phyloP scores from a whole-genome alignment of 345 rosid genomes.

The Tarenaya hassleriana region DNA sequence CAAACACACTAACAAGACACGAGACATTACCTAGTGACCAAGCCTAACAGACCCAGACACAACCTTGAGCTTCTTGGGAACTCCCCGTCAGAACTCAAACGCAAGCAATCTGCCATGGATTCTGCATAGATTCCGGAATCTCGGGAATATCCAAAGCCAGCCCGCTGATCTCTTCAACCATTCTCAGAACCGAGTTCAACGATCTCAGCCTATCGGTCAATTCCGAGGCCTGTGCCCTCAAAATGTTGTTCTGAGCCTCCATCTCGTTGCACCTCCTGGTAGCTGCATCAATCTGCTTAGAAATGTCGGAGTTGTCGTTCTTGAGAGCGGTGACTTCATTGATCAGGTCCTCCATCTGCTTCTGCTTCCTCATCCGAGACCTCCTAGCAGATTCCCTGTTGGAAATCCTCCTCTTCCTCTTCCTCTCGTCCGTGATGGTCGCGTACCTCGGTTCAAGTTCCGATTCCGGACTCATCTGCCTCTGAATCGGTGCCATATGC shows the following conservation, averaged over 20 bases:
- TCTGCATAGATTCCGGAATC: slow-evolving; percentile 39
- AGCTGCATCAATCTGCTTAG: slow-evolving; percentile 19
- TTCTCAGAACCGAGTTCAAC: slow-evolving; percentile 37
- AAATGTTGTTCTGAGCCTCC: slow-evolving; percentile 41
- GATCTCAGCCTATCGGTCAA: slow-evolving; percentile 46
- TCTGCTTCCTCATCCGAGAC: slow-evolving; percentile 76
- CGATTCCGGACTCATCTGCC: slow-evolving; percentile 53
- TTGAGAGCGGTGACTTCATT: slow-evolving; percentile 42
- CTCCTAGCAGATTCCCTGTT: slow-evolving; percentile 87
- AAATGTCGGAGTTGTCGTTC: slow-evolving; percentile 28
- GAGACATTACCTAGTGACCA: too few relatives aligned
- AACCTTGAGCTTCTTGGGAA: background rate
- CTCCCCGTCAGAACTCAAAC: slow-evolving; percentile 58
- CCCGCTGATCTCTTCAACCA: slow-evolving; percentile 41
- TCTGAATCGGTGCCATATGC: slow-evolving; percentile 36
- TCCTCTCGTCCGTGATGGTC: slow-evolving; percentile 53
- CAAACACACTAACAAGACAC: too few relatives aligned
- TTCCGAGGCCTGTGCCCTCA: slow-evolving; percentile 49
- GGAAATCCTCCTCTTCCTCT: slow-evolving; percentile 81
- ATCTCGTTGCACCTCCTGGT: slow-evolving; percentile 29
- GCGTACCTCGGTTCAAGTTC: slow-evolving; percentile 50
- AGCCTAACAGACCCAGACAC: too few relatives aligned
- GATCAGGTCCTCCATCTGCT: slow-evolving; percentile 51
- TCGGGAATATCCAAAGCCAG: slow-evolving; percentile 44
- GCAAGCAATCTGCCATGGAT: slow-evolving; percentile 54